Evolutionary conservation across 1,284 basidiomycete species (phyloP).

Genomic region (Sanghuangporus sanghuang): DNA sequence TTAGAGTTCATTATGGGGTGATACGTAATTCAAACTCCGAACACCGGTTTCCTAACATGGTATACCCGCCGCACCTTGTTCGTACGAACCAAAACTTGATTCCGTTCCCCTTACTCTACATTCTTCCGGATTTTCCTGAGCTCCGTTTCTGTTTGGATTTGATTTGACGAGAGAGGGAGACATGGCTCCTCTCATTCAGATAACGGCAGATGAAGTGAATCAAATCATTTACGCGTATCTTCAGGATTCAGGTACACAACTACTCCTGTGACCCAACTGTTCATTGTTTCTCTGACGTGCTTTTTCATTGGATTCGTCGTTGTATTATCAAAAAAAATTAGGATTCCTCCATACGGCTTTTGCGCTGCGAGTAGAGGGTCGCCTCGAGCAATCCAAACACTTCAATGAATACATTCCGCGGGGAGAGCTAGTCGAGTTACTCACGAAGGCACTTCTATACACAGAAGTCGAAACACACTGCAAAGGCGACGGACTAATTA

Average conservation of each 20-base stretch:
- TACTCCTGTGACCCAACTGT: background rate
- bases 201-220: conserved; percentile 81
- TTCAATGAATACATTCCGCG: conserved; percentile 71
- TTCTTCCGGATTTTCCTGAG: background rate
- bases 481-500: conserved; percentile 51
- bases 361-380: conserved; percentile 63
- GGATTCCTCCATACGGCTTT: conserved; percentile 79
- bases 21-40: background rate
- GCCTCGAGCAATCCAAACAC: conserved; percentile 60
- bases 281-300: conserved; percentile 12
- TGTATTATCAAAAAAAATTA: conserved; percentile 23
- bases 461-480: conserved; percentile 82
- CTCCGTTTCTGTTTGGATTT: background rate
- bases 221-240: conserved; percentile 80
- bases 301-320: background rate
- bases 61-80: background rate
- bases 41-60: background rate
- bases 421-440: conserved; percentile 75
- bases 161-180: background rate
- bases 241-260: conserved; percentile 61
- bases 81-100: conserved; percentile 8
- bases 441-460: conserved; percentile 77
- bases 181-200: conserved; percentile 27
- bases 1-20: background rate
- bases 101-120: background rate